Evolutionary conservation across 2,329 filamentous ascomycete species (phyloP).

Genomic region (Diaporthe sp.): DNA sequence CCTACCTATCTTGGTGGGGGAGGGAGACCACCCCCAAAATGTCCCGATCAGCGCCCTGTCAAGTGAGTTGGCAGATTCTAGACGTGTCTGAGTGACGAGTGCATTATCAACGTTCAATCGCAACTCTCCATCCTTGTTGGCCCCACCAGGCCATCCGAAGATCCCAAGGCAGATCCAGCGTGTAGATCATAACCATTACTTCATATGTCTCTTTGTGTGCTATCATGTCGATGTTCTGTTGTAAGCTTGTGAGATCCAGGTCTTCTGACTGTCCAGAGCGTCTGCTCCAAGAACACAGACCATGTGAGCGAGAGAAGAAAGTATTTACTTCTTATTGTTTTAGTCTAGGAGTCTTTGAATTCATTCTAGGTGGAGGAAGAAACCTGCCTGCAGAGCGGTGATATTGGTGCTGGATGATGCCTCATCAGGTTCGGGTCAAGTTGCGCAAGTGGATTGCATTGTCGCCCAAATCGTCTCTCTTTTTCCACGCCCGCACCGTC

Average conservation of each 20-base stretch:
- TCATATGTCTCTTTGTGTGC: too few species aligned
- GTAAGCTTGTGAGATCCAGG: neutral
- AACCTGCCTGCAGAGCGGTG: neutral
- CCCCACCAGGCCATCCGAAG: neutral
- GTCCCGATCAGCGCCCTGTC: neutral
- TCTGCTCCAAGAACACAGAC: neutral
- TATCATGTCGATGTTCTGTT: neutral
- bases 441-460: neutral
- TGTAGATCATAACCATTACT: neutral
- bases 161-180: too few species aligned
- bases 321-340: neutral
- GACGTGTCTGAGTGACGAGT: neutral
- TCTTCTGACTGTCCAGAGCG: neutral
- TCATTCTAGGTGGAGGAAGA: neutral
- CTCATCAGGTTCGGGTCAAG: neutral
- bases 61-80: conserved; percentile 3
- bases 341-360: neutral
- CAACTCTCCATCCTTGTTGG: too few species aligned
- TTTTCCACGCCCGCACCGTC: neutral
- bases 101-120: neutral
- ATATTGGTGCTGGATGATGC: neutral
- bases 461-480: neutral
- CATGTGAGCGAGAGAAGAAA: neutral
- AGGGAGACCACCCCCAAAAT: too few species aligned
- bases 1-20: neutral